Percentiles rank a stretch among this genome's conserved stretches.
Conservation (phyloP, 345 rosid species). For the Aquilaria malaccensis region DNA sequence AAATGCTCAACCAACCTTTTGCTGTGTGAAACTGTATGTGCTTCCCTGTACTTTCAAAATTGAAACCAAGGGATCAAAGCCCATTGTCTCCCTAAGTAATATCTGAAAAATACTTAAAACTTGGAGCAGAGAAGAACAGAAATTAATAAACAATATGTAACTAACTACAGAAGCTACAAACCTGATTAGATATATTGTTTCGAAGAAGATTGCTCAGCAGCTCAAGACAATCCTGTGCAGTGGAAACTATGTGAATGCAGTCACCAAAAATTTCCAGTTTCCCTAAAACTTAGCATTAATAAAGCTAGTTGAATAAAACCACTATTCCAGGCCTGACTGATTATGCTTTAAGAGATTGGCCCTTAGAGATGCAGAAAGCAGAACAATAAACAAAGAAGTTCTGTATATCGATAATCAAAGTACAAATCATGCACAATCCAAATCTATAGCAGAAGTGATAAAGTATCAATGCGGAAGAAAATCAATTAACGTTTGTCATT, state of each 20-base stretch:
- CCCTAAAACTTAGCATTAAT: conserved; percentile 5
- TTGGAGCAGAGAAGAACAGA: conserved; percentile 17
- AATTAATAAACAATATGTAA: background rate
- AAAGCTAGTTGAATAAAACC: background rate
- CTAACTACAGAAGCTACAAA: conserved; percentile 14
- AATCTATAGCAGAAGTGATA: too few relatives aligned
- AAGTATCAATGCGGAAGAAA: too few relatives aligned
- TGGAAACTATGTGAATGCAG: conserved; percentile 6
- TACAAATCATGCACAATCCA: too few relatives aligned
- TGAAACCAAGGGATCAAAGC: conserved; percentile 74
- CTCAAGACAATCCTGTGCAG: conserved; percentile 81
- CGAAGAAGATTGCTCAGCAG: conserved; percentile 89
- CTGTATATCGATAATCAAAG: too few relatives aligned
- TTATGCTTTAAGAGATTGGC: too few relatives aligned
- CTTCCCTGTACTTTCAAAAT: conserved; percentile 72
- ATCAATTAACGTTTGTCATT: too few relatives aligned
- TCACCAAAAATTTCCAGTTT: conserved; percentile 9
- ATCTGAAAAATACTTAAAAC: conserved; percentile 39
- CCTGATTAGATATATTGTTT: conserved; percentile 87
- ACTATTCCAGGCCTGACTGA: too few relatives aligned
- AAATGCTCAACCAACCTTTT: conserved; percentile 65
- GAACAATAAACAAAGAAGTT: too few relatives aligned
- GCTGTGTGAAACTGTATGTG: conserved; percentile 82
- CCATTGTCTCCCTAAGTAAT: conserved; percentile 87
- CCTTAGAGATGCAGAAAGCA: too few relatives aligned